These are phyloP conservation scores for Paramecium biaurelia DNA, from an alignment of 73 alveolate genomes.

Conservation along the genomic window DNA sequence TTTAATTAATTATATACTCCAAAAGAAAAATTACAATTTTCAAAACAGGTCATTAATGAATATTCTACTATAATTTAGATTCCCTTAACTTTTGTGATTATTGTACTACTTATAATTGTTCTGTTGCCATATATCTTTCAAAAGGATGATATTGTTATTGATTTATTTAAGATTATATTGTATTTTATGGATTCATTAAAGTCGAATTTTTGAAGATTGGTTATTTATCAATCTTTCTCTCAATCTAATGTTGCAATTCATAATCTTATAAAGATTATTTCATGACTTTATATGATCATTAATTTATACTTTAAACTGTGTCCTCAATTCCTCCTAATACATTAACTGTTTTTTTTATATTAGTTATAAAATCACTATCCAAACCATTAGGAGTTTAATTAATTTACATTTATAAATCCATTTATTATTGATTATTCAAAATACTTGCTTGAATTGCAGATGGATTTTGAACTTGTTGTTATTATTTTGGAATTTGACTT, in stretches of 20 bases:
- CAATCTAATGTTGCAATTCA: neutral
- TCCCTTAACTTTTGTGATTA: neutral
- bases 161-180: neutral
- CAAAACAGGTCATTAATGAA: neutral
- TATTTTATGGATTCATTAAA: neutral
- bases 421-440: neutral
- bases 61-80: neutral
- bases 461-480: neutral
- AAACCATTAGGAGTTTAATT: neutral
- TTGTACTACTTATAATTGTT: neutral
- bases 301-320: constrained; percentile 15
- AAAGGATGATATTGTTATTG: constrained; percentile 25
- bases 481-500: neutral
- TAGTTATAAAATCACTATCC: neutral
- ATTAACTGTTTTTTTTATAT: constrained; percentile 12
- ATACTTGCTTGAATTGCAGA: neutral
- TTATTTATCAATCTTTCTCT: neutral
- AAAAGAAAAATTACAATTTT: neutral
- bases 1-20: too few relatives aligned
- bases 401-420: constrained; percentile 6
- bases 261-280: constrained; percentile 21
- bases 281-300: neutral
- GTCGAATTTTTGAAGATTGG: neutral
- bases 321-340: constrained; percentile 23
- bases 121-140: constrained; percentile 16